Conservation (phyloP, 805 yeast genomes). For the Diddensiella transvaalensis region DNA sequence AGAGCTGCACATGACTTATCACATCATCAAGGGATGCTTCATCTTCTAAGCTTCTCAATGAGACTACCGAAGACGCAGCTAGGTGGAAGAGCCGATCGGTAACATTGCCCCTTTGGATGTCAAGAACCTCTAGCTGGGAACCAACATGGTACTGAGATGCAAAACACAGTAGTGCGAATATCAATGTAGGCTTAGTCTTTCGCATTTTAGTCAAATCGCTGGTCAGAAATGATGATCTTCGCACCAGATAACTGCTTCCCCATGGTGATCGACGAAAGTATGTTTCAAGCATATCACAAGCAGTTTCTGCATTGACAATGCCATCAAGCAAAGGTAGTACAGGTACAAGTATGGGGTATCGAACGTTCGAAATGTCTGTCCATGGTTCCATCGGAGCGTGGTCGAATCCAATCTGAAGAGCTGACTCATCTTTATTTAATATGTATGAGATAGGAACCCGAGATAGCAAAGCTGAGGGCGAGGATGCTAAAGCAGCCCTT, state of each 20-base stretch:
- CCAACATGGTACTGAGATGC: slow-evolving; percentile 4
- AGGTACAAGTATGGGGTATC: slow-evolving; percentile 3
- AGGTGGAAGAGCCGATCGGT: not conserved
- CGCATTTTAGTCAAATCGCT: not conserved
- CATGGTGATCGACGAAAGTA: slow-evolving; percentile 1
- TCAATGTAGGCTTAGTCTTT: slow-evolving; percentile 2
- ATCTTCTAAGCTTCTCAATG: slow-evolving; percentile 2
- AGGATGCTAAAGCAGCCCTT: not conserved
- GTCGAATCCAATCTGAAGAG: not conserved
- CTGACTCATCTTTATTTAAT: not conserved
- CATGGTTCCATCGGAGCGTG: not conserved
- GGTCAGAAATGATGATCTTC: not conserved
- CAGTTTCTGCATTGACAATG: not conserved
- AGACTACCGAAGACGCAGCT: slow-evolving; percentile 4
- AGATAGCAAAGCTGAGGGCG: not conserved
- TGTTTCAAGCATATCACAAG: slow-evolving; percentile 3
- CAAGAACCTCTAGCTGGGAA: slow-evolving; percentile 1
- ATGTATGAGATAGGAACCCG: not conserved
- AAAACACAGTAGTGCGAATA: slow-evolving; percentile 1
- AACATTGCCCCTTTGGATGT: not conserved
- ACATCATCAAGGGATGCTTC: slow-evolving; percentile 5
- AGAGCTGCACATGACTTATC: slow-evolving; percentile 4
- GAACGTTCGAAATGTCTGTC: not conserved
- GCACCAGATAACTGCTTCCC: slow-evolving; percentile 1
- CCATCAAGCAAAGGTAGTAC: slow-evolving; percentile 1